These are phyloP conservation scores for Nicotiana sylvestris DNA, from an alignment of 257 asterid genomes.

Conservation along the genomic window DNA sequence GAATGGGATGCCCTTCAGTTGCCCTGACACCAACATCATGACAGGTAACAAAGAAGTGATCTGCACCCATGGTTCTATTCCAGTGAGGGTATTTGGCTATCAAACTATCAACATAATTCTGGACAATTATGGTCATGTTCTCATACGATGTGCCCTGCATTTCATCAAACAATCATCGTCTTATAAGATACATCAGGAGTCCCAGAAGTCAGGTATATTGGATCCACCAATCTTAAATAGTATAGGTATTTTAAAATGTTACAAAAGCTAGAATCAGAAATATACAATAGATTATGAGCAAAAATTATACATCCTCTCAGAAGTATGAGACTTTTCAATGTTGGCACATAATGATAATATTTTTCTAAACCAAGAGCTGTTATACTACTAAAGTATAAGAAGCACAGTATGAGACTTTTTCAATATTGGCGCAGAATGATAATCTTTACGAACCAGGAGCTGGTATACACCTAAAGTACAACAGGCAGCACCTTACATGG, in stretches of 20 bases:
- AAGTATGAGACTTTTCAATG: background rate
- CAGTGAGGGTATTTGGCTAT: conserved; percentile 77
- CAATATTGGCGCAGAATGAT: background rate
- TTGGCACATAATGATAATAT: background rate
- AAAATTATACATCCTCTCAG: background rate
- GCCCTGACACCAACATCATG: conserved; percentile 99
- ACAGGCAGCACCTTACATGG: background rate
- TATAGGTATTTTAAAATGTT: background rate
- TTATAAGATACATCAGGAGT: background rate
- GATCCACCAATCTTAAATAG: background rate
- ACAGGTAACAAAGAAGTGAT: conserved; percentile 95
- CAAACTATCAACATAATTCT: conserved; percentile 78
- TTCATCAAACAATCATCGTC: conserved; percentile 7
- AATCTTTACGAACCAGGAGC: background rate
- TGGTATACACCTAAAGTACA: background rate
- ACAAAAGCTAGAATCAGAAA: background rate
- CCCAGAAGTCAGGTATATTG: background rate
- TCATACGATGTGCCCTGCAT: conserved; percentile 95
- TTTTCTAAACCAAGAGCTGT: no score
- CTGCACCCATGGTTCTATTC: conserved; percentile 98
- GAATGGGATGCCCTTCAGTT: conserved; percentile 91
- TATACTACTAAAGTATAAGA: no score
- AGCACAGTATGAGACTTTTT: no score
- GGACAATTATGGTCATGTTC: conserved; percentile 87
- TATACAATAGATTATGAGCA: background rate